phyloP scores from a whole-genome alignment of 2,329 filamentous ascomycete genomes.

The Thelonectria olida region DNA sequence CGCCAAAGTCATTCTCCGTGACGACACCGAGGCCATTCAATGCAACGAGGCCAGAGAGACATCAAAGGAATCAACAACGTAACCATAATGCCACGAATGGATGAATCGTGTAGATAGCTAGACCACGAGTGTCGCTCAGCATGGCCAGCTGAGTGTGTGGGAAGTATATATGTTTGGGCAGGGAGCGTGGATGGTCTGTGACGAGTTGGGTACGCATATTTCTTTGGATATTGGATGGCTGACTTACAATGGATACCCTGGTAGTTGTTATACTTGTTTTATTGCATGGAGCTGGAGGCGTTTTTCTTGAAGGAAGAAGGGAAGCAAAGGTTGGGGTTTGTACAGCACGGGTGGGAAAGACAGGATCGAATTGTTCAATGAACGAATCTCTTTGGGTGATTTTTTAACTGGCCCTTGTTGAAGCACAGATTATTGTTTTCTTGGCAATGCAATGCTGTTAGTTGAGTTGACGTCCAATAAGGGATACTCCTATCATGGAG shows the following conservation, averaged over 20 bases:
- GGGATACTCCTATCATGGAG: too few relatives aligned
- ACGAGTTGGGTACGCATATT: slow-evolving; percentile 22
- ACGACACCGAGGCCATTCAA: slow-evolving; percentile 18
- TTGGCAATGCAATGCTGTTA: too few relatives aligned
- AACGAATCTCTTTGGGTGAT: too few relatives aligned
- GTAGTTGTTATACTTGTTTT: slow-evolving; percentile 27
- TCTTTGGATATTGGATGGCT: slow-evolving; percentile 27
- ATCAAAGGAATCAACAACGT: slow-evolving; percentile 7
- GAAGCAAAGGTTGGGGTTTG: too few relatives aligned
- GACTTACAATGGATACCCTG: slow-evolving; percentile 38
- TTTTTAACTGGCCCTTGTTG: too few relatives aligned
- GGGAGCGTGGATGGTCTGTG: neutral
- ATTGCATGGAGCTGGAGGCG: slow-evolving; percentile 31
- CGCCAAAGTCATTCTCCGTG: slow-evolving; percentile 30
- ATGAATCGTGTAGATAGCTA: slow-evolving; percentile 10
- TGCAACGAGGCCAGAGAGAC: slow-evolving; percentile 5
- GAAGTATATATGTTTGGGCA: neutral
- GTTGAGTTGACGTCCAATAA: too few relatives aligned
- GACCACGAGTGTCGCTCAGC: neutral
- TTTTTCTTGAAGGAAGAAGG: slow-evolving; percentile 24
- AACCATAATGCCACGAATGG: slow-evolving; percentile 17
- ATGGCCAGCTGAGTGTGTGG: neutral
- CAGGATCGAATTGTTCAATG: too few relatives aligned
- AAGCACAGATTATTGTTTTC: too few relatives aligned
- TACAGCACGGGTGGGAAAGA: too few relatives aligned